Evolutionary conservation across 441 rosid species (phyloP), one percentile per base, ranked within the genome.

Genomic region (Eruca vesicaria): DNA sequence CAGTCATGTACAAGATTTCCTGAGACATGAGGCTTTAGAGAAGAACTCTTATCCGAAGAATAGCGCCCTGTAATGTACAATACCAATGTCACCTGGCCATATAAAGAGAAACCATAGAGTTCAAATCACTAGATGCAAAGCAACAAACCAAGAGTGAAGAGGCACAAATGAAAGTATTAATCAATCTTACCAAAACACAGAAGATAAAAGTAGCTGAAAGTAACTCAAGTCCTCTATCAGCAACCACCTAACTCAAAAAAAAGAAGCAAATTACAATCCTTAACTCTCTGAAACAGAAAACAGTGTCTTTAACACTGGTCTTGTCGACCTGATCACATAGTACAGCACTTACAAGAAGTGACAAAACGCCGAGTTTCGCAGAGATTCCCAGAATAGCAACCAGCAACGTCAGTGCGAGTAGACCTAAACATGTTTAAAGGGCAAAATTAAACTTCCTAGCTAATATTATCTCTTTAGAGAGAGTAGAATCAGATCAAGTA

Each of bases 141-240:
- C n/a, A n/a, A n/a, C n/a, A n/a, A n/a, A n/a, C n/a, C 26, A 23
- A 23, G 2, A 23, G 2, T 35, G n/a, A 68, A 12, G 38, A 52
- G 15, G 62, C 31, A 66, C 52, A 11, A 58, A 74, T 38, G 14
- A 23, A 3, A 23, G 26, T 23, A 23, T 28, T 28, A 66, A 20
- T 19, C 64, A 4, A 70, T 86, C 96, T 86, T 29, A 84, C 99
- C 74, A 92, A 78, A 76, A 83, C 48, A 86, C 97, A 84, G 80
- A 88, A 85, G n/a, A 90, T 74, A 74, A 87, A 85, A 62, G 97
- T 86, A 57, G 94, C 76, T 0, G 99, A 88, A 35, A 95, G 88
- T 66, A 95, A 84, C 90, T 90, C 90, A 67, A 90, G 78, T 60
- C 98, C 97, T 82, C 94, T 85, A 66, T 90, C 96, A 9, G 97